Percentiles rank a stretch among this genome's conserved stretches.
Conservation (phyloP, 208 protist species). For the Vickermania ingenoplastis region DNA sequence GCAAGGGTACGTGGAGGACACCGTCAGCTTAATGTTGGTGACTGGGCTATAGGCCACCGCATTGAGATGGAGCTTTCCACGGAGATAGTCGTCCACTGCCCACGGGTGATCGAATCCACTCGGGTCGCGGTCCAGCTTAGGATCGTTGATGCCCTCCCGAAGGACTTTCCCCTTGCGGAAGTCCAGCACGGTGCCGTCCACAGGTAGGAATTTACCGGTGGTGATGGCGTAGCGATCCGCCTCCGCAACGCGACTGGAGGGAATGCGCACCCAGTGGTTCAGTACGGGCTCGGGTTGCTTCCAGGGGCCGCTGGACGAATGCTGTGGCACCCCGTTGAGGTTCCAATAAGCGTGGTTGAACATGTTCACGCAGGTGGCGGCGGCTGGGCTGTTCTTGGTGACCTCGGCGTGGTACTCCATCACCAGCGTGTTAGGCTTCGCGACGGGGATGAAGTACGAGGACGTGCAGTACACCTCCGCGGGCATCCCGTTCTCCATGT, state of each 20-base stretch:
- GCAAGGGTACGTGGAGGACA: constrained; percentile 53
- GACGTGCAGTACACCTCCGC: constrained; percentile 20
- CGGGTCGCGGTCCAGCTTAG: neutral
- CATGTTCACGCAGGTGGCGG: constrained; percentile 33
- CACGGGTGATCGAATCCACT: neutral
- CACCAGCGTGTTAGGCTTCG: constrained; percentile 13
- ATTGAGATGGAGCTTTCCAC: neutral
- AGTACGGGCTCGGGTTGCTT: neutral
- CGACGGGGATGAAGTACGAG: constrained; percentile 14
- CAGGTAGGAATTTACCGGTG: neutral
- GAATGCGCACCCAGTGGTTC: neutral
- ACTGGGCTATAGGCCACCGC: constrained; percentile 20
- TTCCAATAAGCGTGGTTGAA: constrained; percentile 61
- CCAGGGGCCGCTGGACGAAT: neutral
- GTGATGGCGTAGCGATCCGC: neutral
- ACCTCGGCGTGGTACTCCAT: constrained; percentile 22
- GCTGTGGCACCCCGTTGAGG: constrained; percentile 39
- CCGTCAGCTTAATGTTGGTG: constrained; percentile 51
- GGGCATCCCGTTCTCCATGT: constrained; percentile 30
- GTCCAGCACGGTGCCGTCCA: neutral
- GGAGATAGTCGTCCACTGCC: neutral
- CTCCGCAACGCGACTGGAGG: neutral
- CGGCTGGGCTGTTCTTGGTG: constrained; percentile 15
- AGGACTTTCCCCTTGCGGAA: neutral
- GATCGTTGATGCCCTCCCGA: neutral